These are phyloP conservation scores for Blastobotrys ciferrii DNA, from an alignment of 1,139 yeast genomes.

Conservation along the genomic window DNA sequence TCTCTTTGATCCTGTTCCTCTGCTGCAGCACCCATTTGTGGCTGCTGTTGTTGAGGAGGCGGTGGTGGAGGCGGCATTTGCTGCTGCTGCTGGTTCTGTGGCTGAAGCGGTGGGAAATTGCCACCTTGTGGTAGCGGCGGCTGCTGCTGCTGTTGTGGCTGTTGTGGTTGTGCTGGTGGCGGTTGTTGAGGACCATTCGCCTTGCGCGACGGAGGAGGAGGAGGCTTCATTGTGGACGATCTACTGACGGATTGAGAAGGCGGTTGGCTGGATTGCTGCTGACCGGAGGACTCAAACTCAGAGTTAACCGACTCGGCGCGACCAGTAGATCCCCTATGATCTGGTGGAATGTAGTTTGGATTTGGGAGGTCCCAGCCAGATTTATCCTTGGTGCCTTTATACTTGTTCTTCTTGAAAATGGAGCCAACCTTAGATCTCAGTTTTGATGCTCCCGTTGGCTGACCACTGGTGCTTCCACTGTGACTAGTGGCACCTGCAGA, in stretches of 20 bases:
- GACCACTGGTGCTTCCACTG: conserved; percentile 9
- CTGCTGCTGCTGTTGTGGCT: conserved; percentile 7
- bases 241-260: neutral
- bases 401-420: conserved; percentile 48
- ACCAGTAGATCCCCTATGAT: conserved; percentile 10
- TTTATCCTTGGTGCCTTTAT: conserved; percentile 3
- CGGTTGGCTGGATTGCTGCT: neutral
- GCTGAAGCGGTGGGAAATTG: neutral
- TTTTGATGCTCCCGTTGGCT: conserved; percentile 30
- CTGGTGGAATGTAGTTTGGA: conserved; percentile 10
- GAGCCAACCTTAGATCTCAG: conserved; percentile 83
- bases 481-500: conserved; percentile 28
- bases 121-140: neutral
- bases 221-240: conserved; percentile 37
- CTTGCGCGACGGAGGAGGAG: conserved; percentile 77
- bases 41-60: neutral
- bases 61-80: neutral
- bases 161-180: conserved; percentile 3
- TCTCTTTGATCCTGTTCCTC: conserved; percentile 5
- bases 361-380: neutral
- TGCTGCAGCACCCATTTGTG: conserved; percentile 8
- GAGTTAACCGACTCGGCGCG: neutral
- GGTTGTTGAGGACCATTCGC: conserved; percentile 24
- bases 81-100: neutral
- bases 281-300: conserved; percentile 1